Base-by-base conservation (phyloP, 2,329 filamentous ascomycete species). In the Trichoderma sp. region DNA sequence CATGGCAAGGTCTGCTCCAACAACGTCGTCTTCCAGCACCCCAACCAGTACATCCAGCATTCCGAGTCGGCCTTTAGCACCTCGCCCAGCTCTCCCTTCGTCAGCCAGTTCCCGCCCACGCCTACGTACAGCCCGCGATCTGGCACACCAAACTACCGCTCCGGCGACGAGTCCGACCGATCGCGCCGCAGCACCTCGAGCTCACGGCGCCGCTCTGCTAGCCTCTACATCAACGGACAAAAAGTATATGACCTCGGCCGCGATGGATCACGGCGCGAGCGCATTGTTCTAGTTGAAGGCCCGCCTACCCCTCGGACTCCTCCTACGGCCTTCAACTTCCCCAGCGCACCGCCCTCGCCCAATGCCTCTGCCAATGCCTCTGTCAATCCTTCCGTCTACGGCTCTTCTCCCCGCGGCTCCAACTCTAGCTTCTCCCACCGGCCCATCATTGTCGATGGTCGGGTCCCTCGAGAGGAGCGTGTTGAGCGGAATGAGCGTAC, bases 221-320 rank as follows among this genome's bases (percentile, higher is more conserved):
- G 73, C 60, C 70, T 78, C 69, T 83, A 79, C 73, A 71, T 78
- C 76, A 80, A 77, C 71, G 80, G 76, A 63, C 74, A 77, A 32
- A 79, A 75, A 71, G 72, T 79, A 2, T 63, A 79, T 54, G 77
- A 80, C 60, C 61, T 77, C 65, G 74, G 76, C 70, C 76, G 74
- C 68, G 75, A 74, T 42, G 54, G 67, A 42, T 70, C 78, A 52
- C 77, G 76, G 67, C 77, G 77, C 59, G 82, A 85, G 69, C 80
- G 82, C 67, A 77, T 81, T 64, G 71, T 82, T 65, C 77, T 85
- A 67, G 78, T 82, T 61, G 80, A 84, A 68, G 77, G 77, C 70
- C 81, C 82, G 3, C 79, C 82, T 13, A 81, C 80, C 9, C 80
- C 83, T 39, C 78, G 80, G 67, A 83, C 82, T 32, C 81, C 84